Evolutionary conservation across 257 asterid genomes (phyloP), one percentile per base, ranked within the genome.

Genomic region (Lycium barbarum): DNA sequence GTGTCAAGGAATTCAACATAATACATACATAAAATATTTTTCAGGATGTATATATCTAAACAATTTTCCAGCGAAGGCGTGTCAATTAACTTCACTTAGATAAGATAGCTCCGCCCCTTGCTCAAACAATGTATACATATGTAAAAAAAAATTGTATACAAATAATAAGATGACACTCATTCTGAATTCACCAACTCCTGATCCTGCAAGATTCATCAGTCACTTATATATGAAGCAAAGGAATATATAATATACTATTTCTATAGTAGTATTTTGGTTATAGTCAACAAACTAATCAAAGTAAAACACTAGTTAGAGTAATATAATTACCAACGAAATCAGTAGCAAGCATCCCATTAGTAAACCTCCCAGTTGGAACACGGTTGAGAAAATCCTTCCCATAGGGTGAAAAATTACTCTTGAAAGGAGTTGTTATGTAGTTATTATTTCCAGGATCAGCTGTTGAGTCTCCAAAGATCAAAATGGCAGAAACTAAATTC

Each of bases 371-470:
- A 0, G 99, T 91, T 0, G 99, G 84, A 9, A 72, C 61, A 0
- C 91, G 95, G 76, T 90, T 87, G 0, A 66, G 7, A 43, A 95
- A 95, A 82, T 94, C 98, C 58, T 62, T 88, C 6, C 99, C 99
- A 20, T 95, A 95, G 6, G 99, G 99, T 66, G 84, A 86, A 35
- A 95, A 95, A 58, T 95, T 89, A 83, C 95, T 82, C 92, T 68
- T 89, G 61, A 91, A 91, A 9, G 88, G 9, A 38, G 97, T 94
- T 0, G 6, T 3, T 17, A 94, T 87, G 84, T 85, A 91, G 88
- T 95, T 92, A 59, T 95, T 95, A 80, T 95, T 95, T 43, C 99
- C 99, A 8, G 97, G 90, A 73, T 95, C 99, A 5, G 80, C 92
- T 7, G 97, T 93, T 9, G 99, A 95, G 88, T 95, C 99, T 7